Base-by-base conservation (phyloP, 2,329 filamentous ascomycete genomes). In the Rhynchosporium agropyri region DNA sequence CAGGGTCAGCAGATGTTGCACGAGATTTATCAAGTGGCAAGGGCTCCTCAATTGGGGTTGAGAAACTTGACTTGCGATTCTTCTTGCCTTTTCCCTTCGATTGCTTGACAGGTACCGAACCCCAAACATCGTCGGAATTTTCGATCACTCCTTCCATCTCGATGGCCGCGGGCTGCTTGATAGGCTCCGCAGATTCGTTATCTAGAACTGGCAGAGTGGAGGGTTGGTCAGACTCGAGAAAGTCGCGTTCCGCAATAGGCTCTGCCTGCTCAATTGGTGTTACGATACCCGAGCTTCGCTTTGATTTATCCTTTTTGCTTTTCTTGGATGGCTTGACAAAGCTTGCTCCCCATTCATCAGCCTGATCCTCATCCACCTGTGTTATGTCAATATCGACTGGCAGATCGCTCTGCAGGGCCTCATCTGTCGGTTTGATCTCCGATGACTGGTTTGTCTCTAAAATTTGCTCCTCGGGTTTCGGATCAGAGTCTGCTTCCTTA, bases 271-370 rank as follows among this genome's bases (percentile, higher is more conserved):
- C 62, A 3, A 42, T 12, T 28, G 57, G 57, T 28, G 46, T 59
- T 29, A 46, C 50, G 10, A 51, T 20, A 8, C 46, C 57, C 13
- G 20, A 54, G 51, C 51, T 54, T 1, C 51, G 51, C 36, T 54
- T 42, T 5, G 57, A 31, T 51, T 59, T 59, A n/a, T 43, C 36
- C n/a, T 51, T 51, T 50, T 59, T 51, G n/a, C 40, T 46, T 20
- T 59, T 59, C 46, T 59, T 51, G 26, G 46, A 51, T 31, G 48
- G 28, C n/a, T 59, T 51, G 4, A 33, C 33, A 51, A 36, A 36
- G 40, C 61, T 26, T n/a, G 59, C n/a, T 38, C n/a, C 65, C 65
- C 58, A 65, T 59, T 65, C 58, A 29, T 63, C 61, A 38, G 45
- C 55, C 49, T 46, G 50, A 54, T 56, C 62, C 57, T 65, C 58